Conservation (phyloP, 2,329 filamentous ascomycete species). For the Fusarium abutilonis region DNA sequence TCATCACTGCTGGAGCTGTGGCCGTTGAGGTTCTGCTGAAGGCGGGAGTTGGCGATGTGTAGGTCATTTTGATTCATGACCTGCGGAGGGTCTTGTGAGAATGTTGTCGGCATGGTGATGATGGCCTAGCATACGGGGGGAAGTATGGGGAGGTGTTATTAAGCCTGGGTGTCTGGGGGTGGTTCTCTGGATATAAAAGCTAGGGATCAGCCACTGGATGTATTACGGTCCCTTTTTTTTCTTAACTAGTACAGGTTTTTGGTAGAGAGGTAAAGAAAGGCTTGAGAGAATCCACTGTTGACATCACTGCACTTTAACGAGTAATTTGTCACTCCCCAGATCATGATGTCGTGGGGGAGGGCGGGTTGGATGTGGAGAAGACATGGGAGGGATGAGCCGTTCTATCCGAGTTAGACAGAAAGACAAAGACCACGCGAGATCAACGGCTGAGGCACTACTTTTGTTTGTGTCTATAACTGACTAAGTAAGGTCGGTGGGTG, state of each 20-base stretch:
- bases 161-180: constrained; percentile 2
- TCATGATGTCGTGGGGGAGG: constrained; percentile 3
- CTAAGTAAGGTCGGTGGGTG: too few relatives aligned
- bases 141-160: background rate
- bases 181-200: constrained; percentile 22
- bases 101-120: constrained; percentile 47
- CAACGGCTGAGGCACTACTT: background rate
- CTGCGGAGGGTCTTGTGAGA: constrained; percentile 52
- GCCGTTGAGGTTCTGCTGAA: constrained; percentile 46
- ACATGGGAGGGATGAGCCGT: constrained; percentile 20
- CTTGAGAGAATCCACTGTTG: constrained; percentile 28
- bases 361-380: constrained; percentile 3
- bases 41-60: constrained; percentile 50
- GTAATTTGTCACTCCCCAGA: constrained; percentile 7
- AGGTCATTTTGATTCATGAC: constrained; percentile 51
- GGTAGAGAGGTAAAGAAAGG: background rate
- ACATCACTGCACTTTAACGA: constrained; percentile 29
- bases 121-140: too few relatives aligned
- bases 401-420: constrained; percentile 18
- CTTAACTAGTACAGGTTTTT: background rate
- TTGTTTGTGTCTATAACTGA: background rate
- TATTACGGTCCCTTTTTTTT: too few relatives aligned
- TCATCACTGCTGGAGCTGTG: constrained; percentile 25
- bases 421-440: constrained; percentile 1
- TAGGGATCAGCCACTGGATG: background rate